Percentiles rank a stretch among this genome's conserved stretches.
These are phyloP conservation scores for Trichomonas tenax DNA, from an alignment of 208 protist genomes.

Conservation along the genomic window DNA sequence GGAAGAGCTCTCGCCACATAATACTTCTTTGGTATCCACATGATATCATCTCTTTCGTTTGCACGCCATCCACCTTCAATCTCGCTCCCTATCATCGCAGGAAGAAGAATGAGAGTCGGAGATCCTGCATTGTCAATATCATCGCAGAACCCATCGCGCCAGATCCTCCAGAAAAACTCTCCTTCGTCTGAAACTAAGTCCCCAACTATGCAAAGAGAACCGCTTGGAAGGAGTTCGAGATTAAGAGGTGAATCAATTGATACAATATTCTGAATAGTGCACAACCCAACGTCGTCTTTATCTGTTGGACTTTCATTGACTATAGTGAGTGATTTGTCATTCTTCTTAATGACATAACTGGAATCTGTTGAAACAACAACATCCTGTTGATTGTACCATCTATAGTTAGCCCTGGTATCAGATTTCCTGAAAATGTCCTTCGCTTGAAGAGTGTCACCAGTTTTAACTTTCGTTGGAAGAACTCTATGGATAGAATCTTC, in stretches of 20 bases:
- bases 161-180: background rate
- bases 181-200: background rate
- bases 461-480: background rate
- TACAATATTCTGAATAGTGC: background rate
- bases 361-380: background rate
- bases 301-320: background rate
- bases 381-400: background rate
- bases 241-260: background rate
- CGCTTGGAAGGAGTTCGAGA: background rate
- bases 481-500: background rate
- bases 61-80: background rate
- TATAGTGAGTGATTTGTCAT: background rate
- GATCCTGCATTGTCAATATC: background rate
- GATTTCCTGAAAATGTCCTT: background rate
- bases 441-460: background rate
- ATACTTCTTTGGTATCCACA: background rate
- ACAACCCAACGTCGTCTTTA: background rate
- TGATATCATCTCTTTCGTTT: background rate
- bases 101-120: background rate
- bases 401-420: background rate
- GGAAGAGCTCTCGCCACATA: background rate
- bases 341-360: background rate
- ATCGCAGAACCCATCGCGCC: background rate
- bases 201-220: background rate
- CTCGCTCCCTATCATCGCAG: background rate